Evolutionary conservation across 805 yeast species (phyloP).

Genomic region (Candida caryicola): DNA sequence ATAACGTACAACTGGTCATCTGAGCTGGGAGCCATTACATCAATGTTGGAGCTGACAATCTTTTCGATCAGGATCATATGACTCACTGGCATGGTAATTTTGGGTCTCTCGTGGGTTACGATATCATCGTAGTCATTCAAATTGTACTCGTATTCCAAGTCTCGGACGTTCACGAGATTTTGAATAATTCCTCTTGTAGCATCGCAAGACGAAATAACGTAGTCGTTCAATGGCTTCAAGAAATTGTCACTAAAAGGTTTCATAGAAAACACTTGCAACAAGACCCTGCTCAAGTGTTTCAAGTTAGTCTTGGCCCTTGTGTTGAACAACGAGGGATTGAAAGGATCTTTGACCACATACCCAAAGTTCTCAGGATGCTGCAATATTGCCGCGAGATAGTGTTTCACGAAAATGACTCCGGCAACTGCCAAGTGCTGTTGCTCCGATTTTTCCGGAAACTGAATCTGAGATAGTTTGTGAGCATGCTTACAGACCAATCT

Average conservation of each 20-base stretch:
- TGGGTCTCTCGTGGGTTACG: constrained; percentile 45
- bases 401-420: constrained; percentile 61
- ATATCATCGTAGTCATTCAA: constrained; percentile 71
- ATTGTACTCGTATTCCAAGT: constrained; percentile 57
- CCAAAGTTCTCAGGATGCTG: constrained; percentile 59
- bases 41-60: constrained; percentile 41
- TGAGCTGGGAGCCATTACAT: constrained; percentile 42
- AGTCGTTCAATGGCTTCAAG: constrained; percentile 78
- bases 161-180: constrained; percentile 50
- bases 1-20: constrained; percentile 55
- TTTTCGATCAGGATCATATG: constrained; percentile 48
- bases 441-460: constrained; percentile 58
- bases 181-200: constrained; percentile 45
- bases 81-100: constrained; percentile 40
- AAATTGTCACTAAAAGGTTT: constrained; percentile 68
- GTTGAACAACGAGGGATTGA: constrained; percentile 17
- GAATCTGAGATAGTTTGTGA: constrained; percentile 37
- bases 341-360: constrained; percentile 33
- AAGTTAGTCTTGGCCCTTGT: constrained; percentile 48
- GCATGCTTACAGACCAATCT: constrained; percentile 34
- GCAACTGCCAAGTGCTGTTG: constrained; percentile 61
- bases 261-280: constrained; percentile 67
- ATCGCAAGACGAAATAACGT: constrained; percentile 50
- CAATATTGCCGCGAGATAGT: constrained; percentile 47
- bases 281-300: constrained; percentile 51